Base-by-base conservation (phyloP, 2,329 filamentous ascomycete species). In the Aspergillus fischeri region DNA sequence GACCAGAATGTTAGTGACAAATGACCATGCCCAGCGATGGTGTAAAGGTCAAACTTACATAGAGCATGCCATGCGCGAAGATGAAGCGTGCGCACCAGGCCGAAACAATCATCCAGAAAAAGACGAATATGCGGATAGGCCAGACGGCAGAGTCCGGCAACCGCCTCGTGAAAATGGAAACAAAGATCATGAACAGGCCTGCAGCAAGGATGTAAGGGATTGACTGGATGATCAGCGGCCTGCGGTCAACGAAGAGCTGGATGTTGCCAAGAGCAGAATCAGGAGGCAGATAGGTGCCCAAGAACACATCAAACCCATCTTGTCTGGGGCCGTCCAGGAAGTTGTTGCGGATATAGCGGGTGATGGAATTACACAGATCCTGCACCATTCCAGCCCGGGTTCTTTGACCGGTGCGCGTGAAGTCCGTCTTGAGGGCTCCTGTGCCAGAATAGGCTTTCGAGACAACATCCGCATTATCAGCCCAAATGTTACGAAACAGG, bases 401-500 rank as follows among this genome's bases (percentile, higher is more conserved):
- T 54, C 95, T 86, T 68, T 90, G 86, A 51, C 93, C 95, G 1
- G 91, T 91, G n/a, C 94, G 88, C 2, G 94, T 99, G 67, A 97
- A 91, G 73, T 99, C 95, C 0, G 94, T 99, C 83, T 99, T 99
- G 78, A 99, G 85, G 52, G 94, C 94, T 3, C 94, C 95, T 0
- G 95, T 99, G 55, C 94, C 94, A 1, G 94, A 94, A 75, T 99
- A 99, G 0, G 91, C 88, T 65, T 86, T 88, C 20, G 92, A 96
- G 35, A 99, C 92, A 25, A 95, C 89, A 73, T 99, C 94, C 55
- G 95, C 94, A 69, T 99, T 99, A 76, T 99, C 94, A 29, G 94
- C 94, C 94, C 94, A 99, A 17, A 97, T 82, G 75, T 97, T 97
- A 64, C 94, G 91, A 84, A 97, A 99, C 57, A 97, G 79, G 66